Evolutionary conservation across 2,329 filamentous ascomycete species (phyloP).

Genomic region (Graphilbum sp.): DNA sequence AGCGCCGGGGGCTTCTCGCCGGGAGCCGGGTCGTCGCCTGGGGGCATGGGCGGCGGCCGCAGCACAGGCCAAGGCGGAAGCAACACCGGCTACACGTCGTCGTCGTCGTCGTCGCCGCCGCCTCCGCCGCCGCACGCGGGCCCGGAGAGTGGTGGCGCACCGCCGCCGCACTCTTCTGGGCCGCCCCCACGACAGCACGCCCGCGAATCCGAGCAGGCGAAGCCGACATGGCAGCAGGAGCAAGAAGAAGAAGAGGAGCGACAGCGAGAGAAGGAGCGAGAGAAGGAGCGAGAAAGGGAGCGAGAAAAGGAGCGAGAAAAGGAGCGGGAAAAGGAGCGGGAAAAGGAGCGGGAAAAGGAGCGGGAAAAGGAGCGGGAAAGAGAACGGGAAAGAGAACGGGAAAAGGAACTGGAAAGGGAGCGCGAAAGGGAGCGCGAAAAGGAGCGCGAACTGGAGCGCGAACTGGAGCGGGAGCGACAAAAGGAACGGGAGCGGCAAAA

Average conservation of each 20-base stretch:
- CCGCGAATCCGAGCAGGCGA: constrained; percentile 11
- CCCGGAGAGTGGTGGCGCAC: constrained; percentile 7
- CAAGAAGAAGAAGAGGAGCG: constrained; percentile 3
- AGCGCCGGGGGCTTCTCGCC: constrained; percentile 2
- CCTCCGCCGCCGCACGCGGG: constrained; percentile 9
- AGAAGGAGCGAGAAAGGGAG: neutral
- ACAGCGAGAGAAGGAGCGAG: neutral
- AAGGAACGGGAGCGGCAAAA: constrained; percentile 42
- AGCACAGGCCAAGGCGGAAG: constrained; percentile 9
- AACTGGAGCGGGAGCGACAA: constrained; percentile 17
- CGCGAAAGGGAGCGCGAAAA: constrained; percentile 17
- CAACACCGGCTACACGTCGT: constrained; percentile 15
- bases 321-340: constrained; percentile 24
- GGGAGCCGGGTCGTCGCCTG: constrained; percentile 11
- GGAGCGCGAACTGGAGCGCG: no score
- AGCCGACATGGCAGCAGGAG: constrained; percentile 12
- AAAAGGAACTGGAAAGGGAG: constrained; percentile 4
- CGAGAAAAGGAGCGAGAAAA: no score
- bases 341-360: constrained; percentile 22
- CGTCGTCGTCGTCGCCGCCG: constrained; percentile 11
- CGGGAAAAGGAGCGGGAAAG: constrained; percentile 31
- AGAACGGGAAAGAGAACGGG: constrained; percentile 9
- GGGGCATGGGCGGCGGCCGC: constrained; percentile 6
- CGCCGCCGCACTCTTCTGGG: constrained; percentile 1
- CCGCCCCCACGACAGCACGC: neutral